phyloP scores from a whole-genome alignment of 495 filamentous ascomycete species.

The Aspergillus carlsbadensis region DNA sequence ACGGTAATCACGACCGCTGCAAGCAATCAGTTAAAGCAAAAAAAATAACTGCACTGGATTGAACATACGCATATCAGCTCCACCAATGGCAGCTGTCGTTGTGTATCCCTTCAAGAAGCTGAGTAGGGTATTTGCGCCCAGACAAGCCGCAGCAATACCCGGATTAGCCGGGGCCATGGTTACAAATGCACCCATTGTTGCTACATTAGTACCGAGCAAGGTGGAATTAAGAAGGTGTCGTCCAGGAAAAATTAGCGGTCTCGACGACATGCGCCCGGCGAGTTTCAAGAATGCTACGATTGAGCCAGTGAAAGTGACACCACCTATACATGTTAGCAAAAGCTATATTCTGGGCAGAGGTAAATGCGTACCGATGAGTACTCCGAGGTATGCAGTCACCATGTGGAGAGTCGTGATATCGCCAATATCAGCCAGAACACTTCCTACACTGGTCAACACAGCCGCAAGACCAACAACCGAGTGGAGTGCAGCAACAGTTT shows the following conservation, averaged over 20 bases:
- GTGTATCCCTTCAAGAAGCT: conserved; percentile 82
- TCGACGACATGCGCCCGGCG: conserved; percentile 72
- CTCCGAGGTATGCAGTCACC: conserved; percentile 75
- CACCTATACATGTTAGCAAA: conserved; percentile 36
- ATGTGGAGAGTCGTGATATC: conserved; percentile 71
- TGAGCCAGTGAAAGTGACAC: conserved; percentile 80
- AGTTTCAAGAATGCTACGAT: conserved; percentile 82
- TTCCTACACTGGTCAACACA: conserved; percentile 78
- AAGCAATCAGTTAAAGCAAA: conserved; percentile 8
- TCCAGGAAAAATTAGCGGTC: conserved; percentile 64
- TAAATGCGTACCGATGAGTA: conserved; percentile 57
- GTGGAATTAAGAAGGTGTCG: conserved; percentile 69
- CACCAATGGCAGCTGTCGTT: conserved; percentile 78
- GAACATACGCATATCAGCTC: conserved; percentile 76
- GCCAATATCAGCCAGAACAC: conserved; percentile 66
- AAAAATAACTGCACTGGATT: too few relatives aligned
- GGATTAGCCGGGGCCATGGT: conserved; percentile 73
- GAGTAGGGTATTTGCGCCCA: conserved; percentile 69
- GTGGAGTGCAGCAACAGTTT: conserved; percentile 78
- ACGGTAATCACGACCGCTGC: conserved; percentile 76
- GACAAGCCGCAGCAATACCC: conserved; percentile 67
- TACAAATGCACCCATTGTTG: conserved; percentile 76
- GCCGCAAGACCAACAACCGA: conserved; percentile 81
- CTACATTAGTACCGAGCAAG: conserved; percentile 67
- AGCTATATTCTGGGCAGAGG: background rate